These are phyloP conservation scores for Magnolia kwangsiensis DNA, from an alignment of 164 flowering plant species.

Conservation along the genomic window DNA sequence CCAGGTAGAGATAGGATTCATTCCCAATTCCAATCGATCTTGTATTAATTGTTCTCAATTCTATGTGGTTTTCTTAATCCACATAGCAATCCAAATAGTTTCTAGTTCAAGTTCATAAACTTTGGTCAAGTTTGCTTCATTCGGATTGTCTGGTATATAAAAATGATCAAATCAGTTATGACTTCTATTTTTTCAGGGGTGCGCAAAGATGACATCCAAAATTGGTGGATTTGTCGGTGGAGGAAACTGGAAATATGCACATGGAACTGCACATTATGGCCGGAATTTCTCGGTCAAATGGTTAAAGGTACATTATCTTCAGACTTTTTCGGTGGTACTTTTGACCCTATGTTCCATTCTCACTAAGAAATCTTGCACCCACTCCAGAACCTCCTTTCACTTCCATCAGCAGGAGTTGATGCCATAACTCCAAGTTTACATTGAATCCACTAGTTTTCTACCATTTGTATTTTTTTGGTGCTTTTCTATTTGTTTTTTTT, in stretches of 20 bases:
- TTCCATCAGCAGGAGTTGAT: neutral
- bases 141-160: neutral
- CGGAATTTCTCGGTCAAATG: constrained; percentile 93
- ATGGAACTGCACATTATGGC: constrained; percentile 99
- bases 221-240: constrained; percentile 92
- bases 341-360: neutral
- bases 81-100: neutral
- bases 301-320: constrained; percentile 60
- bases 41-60: neutral
- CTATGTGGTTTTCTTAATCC: neutral
- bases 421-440: neutral
- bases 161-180: constrained; percentile 6
- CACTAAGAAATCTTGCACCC: neutral
- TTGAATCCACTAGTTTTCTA: neutral
- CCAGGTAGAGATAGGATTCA: constrained; percentile 49
- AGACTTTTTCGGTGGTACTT: neutral
- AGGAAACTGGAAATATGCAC: constrained; percentile 98
- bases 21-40: neutral
- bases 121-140: neutral
- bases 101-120: neutral
- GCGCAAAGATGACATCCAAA: constrained; percentile 98
- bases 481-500: neutral
- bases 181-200: constrained; percentile 51
- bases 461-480: neutral
- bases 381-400: neutral